phyloP scores from a whole-genome alignment of 2,329 filamentous ascomycete species.

The Fusarium begoniae region DNA sequence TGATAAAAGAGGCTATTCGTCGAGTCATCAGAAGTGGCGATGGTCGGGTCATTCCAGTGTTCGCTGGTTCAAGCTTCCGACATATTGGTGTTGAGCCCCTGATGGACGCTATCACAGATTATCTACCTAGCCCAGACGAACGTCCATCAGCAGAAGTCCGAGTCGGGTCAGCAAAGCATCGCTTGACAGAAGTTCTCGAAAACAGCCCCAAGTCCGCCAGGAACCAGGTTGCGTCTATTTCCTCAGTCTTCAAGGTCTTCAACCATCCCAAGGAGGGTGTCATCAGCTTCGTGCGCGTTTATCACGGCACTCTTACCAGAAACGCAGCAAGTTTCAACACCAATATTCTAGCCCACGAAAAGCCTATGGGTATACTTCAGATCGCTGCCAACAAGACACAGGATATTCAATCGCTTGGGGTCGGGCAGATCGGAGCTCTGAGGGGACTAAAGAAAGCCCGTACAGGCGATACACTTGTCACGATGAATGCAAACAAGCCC shows the following conservation, averaged over 20 bases:
- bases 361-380: slow-evolving; percentile 81
- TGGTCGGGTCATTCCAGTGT: slow-evolving; percentile 83
- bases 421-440: slow-evolving; percentile 94
- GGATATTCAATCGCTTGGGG: slow-evolving; percentile 80
- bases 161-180: slow-evolving; percentile 63
- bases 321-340: slow-evolving; percentile 88
- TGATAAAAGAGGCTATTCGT: slow-evolving; percentile 79
- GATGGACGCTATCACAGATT: slow-evolving; percentile 86
- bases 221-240: slow-evolving; percentile 56
- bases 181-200: slow-evolving; percentile 50
- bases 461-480: slow-evolving; percentile 91
- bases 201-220: slow-evolving; percentile 50
- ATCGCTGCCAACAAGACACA: slow-evolving; percentile 91
- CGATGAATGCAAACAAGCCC: slow-evolving; percentile 69
- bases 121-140: slow-evolving; percentile 84
- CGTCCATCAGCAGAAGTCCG: slow-evolving; percentile 82
- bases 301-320: slow-evolving; percentile 81
- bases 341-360: slow-evolving; percentile 80
- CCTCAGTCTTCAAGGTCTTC: slow-evolving; percentile 93
- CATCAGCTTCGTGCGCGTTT: slow-evolving; percentile 91
- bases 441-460: slow-evolving; percentile 89
- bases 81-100: slow-evolving; percentile 95
- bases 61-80: slow-evolving; percentile 90
- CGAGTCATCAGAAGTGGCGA: slow-evolving; percentile 73
- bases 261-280: slow-evolving; percentile 87